A percentile compares a stretch with the other conserved stretches of the same genome.
phyloP scores from a whole-genome alignment of 495 filamentous ascomycete genomes.

The Neurospora tetraspora region DNA sequence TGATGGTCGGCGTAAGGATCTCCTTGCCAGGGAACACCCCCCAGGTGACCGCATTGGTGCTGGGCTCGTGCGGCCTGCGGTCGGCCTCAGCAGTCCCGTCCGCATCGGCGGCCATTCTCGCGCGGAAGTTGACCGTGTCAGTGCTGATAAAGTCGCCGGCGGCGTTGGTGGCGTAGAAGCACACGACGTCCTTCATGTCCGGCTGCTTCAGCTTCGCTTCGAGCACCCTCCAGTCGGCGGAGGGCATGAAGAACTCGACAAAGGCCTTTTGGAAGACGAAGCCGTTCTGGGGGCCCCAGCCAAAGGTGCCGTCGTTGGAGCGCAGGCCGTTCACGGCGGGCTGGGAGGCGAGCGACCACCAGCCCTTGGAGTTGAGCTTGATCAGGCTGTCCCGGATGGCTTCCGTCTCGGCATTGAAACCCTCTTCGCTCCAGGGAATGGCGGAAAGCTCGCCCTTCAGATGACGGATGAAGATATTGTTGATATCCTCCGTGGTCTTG shows the following conservation, averaged over 20 bases:
- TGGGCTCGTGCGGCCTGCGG: constrained; percentile 24
- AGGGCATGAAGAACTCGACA: constrained; percentile 85
- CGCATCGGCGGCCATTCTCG: constrained; percentile 5
- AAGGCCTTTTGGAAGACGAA: constrained; percentile 99
- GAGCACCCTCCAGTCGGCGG: constrained; percentile 56
- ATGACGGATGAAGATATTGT: constrained; percentile 66
- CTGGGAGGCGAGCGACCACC: constrained; percentile 97
- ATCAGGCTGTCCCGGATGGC: constrained; percentile 67
- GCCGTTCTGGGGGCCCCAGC: constrained; percentile 87
- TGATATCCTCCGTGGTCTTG: constrained; percentile 56
- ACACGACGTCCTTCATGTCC: constrained; percentile 52
- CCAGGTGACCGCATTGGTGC: constrained; percentile 93
- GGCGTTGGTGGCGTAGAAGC: constrained; percentile 76
- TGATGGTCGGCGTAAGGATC: constrained; percentile 95
- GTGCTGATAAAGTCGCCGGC: constrained; percentile 62
- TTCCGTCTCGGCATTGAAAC: constrained; percentile 72
- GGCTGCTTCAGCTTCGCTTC: constrained; percentile 46
- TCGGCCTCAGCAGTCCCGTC: background rate
- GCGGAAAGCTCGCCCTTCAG: constrained; percentile 62
- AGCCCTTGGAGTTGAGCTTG: constrained; percentile 67
- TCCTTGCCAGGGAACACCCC: constrained; percentile 93
- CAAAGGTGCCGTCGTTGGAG: constrained; percentile 69
- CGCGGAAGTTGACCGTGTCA: constrained; percentile 24
- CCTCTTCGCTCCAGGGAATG: constrained; percentile 92
- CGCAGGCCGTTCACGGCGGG: constrained; percentile 81